Base-by-base conservation (phyloP, 805 yeast genomes). In the Candida nemodendra region DNA sequence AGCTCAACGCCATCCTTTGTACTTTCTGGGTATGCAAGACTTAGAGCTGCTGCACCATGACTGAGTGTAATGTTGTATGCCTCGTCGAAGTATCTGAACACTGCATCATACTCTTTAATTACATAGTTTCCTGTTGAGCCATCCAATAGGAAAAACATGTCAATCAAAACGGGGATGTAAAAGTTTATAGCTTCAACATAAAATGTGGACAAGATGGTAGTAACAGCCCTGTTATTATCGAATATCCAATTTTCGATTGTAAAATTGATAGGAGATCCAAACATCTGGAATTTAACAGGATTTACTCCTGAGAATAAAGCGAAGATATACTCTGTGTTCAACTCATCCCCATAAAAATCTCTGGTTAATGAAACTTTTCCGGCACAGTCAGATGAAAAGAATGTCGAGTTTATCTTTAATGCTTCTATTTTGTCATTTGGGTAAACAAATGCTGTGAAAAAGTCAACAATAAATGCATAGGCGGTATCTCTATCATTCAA, bases 321-420 rank as follows among this genome's bases (percentile, higher is more conserved):
- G 38, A 48, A 54, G 13, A 51, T 30, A 28, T 53, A 54, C 30
- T 51, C 57, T 4, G 56, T 53, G 33, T 51, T 51, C 27, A 53
- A 36, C 39, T 54, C 59, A 13, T 27, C 33, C 6, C 56, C 56
- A 13, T 27, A 42, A 24, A 44, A 54, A 9, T 39, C 38, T 39
- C 59, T 45, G 9, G 59, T 50, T 19, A 51, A 32, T 17, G 47
- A 44, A 14, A 51, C 50, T 23, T 52, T 36, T 17, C 56, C 56
- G 12, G 39, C 39, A 24, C 35, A 39, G 32, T 44, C 47, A 16
- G 44, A 44, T 9, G 51, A 29, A 39, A 54, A 53, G 18, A 36
- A 29, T 9, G 54, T 48, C 3, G 52, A 44, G 41, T 51, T 53
- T 34, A 54, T 53, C 5, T 39, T 22, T 4, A 32, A 26, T 6